Evolutionary conservation across 805 yeast species (phyloP).

Genomic region (Grigorovia yakushimaensis): DNA sequence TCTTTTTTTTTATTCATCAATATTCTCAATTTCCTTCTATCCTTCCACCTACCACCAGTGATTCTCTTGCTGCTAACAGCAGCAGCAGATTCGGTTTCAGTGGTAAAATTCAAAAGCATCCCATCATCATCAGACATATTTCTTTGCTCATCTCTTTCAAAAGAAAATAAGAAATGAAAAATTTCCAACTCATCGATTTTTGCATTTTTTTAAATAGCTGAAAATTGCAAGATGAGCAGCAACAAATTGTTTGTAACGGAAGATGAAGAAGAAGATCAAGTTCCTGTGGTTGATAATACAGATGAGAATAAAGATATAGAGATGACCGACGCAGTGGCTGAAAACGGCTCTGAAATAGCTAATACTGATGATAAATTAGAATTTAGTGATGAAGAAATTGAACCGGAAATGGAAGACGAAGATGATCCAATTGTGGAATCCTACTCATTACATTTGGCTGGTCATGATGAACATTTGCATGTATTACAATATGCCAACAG

Average conservation of each 20-base stretch:
- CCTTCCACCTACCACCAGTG: constrained; percentile 76
- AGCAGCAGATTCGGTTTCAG: constrained; percentile 20
- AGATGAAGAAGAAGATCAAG: constrained; percentile 29
- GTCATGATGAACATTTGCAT: constrained; percentile 28
- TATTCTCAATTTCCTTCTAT: constrained; percentile 52
- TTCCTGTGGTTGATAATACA: constrained; percentile 4
- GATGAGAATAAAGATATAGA: constrained; percentile 5
- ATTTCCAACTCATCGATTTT: constrained; percentile 12
- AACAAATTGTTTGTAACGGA: constrained; percentile 30
- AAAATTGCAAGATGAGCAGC: constrained; percentile 8
- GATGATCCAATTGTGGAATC: constrained; percentile 56
- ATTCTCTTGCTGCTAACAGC: constrained; percentile 31
- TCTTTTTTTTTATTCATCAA: constrained; percentile 38
- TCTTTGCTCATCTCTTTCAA: constrained; percentile 14
- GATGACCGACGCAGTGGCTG: not conserved
- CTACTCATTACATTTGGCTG: constrained; percentile 44
- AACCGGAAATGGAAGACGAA: constrained; percentile 21
- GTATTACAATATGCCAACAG: constrained; percentile 48
- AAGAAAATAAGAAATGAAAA: constrained; percentile 1
- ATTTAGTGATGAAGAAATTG: not conserved
- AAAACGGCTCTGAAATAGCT: too few species aligned
- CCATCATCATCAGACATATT: constrained; percentile 22
- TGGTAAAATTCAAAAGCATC: constrained; percentile 63
- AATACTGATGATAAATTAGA: not conserved
- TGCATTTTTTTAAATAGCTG: not conserved